Evolutionary conservation across 2,329 filamentous ascomycete genomes (phyloP).

Genomic region (Diplodia sapinea): DNA sequence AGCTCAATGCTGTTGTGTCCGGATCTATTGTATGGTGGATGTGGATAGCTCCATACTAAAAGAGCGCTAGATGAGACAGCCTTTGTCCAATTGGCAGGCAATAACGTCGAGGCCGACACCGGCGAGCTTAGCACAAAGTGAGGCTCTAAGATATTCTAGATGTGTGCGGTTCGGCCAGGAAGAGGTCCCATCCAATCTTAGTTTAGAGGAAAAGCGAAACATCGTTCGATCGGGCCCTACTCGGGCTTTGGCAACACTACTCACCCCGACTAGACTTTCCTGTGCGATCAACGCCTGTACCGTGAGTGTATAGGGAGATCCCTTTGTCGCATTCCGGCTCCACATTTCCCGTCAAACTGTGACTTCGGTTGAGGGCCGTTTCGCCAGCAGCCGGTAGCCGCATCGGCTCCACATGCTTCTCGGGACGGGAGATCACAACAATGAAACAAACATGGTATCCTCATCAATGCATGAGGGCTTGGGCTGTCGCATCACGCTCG

Average conservation of each 20-base stretch:
- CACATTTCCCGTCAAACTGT: conserved; percentile 1
- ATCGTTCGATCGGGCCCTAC: background rate
- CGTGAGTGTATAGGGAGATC: background rate
- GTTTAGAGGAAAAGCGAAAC: background rate
- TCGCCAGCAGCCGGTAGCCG: background rate
- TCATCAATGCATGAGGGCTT: background rate
- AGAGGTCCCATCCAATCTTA: background rate
- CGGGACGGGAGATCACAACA: conserved; percentile 16
- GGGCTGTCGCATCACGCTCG: background rate
- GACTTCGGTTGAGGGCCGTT: conserved; percentile 8
- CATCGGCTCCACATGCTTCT: conserved; percentile 12
- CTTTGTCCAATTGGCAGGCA: background rate
- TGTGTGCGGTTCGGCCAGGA: background rate
- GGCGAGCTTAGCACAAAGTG: background rate
- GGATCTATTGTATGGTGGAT: background rate
- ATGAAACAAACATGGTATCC: conserved; percentile 1
- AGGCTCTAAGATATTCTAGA: background rate
- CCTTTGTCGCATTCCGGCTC: conserved; percentile 1
- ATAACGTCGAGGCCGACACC: background rate
- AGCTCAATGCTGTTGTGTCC: background rate
- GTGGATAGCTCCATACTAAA: background rate
- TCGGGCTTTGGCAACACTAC: background rate
- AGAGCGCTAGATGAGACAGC: background rate
- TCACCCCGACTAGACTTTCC: background rate
- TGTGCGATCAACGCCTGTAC: background rate